Conservation (phyloP, 2,329 filamentous ascomycete genomes). For the Aspergillus sergii region DNA sequence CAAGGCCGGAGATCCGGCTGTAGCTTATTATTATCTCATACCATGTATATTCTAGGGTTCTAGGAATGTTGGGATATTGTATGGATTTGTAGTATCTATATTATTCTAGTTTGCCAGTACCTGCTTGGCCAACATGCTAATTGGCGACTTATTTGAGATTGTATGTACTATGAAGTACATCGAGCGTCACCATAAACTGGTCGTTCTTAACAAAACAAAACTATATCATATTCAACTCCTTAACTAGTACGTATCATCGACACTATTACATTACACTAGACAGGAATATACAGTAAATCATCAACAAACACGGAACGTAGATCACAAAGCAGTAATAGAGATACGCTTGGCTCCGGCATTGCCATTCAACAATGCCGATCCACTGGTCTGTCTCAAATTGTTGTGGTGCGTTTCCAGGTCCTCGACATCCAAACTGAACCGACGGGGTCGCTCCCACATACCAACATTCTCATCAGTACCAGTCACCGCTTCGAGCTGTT, state of each 20-base stretch:
- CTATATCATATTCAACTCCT: neutral
- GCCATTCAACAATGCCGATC: constrained; percentile 29
- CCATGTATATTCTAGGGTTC: too few species aligned
- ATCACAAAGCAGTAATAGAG: constrained; percentile 24
- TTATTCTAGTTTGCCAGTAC: too few species aligned
- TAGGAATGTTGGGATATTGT: too few species aligned
- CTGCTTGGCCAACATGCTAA: neutral
- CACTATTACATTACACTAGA: neutral
- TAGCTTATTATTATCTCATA: too few species aligned
- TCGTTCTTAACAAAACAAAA: neutral
- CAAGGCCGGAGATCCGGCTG: too few species aligned
- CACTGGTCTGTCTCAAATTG: constrained; percentile 33
- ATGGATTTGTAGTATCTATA: too few species aligned
- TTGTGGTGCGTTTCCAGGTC: constrained; percentile 32
- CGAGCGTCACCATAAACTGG: neutral
- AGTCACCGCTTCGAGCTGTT: constrained; percentile 25
- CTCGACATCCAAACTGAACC: constrained; percentile 37
- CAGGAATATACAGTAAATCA: constrained; percentile 1
- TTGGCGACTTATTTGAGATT: neutral
- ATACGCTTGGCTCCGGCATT: constrained; percentile 28
- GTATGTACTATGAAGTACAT: too few species aligned
- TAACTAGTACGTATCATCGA: neutral
- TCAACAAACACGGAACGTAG: neutral
- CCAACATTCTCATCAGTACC: constrained; percentile 29
- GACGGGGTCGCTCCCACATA: constrained; percentile 35